These are phyloP conservation scores for Tylopilus plumbeoviolaceoides DNA, from an alignment of 768 basidiomycete genomes.

Conservation along the genomic window DNA sequence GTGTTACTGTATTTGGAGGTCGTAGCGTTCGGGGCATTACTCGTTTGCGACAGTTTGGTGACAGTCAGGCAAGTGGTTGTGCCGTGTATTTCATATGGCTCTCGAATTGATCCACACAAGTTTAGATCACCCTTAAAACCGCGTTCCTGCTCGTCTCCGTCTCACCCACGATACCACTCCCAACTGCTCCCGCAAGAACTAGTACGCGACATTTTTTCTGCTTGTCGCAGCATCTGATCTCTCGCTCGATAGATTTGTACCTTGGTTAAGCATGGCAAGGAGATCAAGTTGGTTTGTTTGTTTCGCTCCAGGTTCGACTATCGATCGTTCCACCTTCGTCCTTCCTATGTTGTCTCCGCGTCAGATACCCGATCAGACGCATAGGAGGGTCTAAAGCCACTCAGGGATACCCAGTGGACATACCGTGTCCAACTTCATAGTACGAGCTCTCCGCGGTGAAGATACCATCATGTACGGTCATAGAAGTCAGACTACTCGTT, in stretches of 20 bases:
- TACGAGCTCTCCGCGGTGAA: too few relatives aligned
- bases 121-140: too few relatives aligned
- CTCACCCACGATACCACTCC: conserved; percentile 15
- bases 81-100: too few relatives aligned
- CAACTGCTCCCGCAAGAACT: conserved; percentile 16
- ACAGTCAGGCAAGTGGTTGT: too few relatives aligned
- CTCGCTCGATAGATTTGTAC: conserved; percentile 47
- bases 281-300: conserved; percentile 78
- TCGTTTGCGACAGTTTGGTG: too few relatives aligned
- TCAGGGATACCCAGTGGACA: conserved; percentile 59
- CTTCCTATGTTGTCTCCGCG: conserved; percentile 46
- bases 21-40: too few relatives aligned
- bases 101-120: too few relatives aligned
- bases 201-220: conserved; percentile 7
- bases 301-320: conserved; percentile 83
- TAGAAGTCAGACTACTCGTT: too few relatives aligned
- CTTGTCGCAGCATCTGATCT: conserved; percentile 4
- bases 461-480: too few relatives aligned
- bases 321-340: conserved; percentile 90
- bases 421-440: too few relatives aligned
- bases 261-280: conserved; percentile 69
- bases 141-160: too few relatives aligned
- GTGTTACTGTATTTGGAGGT: too few relatives aligned
- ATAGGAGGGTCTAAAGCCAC: conserved; percentile 39
- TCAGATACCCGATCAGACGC: conserved; percentile 34